Percentiles rank a stretch among this genome's conserved stretches.
phyloP scores from a whole-genome alignment of 2,329 filamentous ascomycete genomes.

The Chaetothyriales sp. region DNA sequence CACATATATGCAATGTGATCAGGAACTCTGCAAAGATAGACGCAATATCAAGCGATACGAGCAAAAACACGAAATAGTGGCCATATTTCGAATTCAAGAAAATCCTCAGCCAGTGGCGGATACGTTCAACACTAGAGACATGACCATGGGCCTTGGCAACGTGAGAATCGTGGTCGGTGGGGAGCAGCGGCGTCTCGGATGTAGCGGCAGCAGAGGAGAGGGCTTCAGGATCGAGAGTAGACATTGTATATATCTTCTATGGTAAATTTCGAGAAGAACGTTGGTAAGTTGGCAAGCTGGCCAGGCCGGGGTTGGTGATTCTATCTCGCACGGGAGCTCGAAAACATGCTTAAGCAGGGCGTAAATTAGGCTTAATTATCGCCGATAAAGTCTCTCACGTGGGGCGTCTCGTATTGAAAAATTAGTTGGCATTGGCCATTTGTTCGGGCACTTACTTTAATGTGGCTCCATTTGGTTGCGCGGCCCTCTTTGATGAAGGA shows the following conservation, averaged over 20 bases:
- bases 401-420: no score
- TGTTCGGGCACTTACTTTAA: no score
- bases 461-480: no score
- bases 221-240: background rate
- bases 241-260: background rate
- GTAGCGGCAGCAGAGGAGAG: background rate
- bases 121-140: constrained; percentile 1
- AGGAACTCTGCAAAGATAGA: constrained; percentile 41
- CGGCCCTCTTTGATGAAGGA: no score
- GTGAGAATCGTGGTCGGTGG: background rate
- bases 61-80: constrained; percentile 36
- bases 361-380: no score
- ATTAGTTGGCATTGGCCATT: no score
- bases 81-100: constrained; percentile 35
- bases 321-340: no score
- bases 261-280: background rate
- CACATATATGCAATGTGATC: constrained; percentile 37
- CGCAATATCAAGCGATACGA: constrained; percentile 39
- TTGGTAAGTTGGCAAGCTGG: background rate
- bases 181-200: background rate
- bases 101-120: constrained; percentile 17
- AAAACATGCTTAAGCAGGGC: no score
- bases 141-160: background rate
- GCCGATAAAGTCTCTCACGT: no score
- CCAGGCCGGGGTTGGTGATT: no score